Conservation (phyloP, 148 eudicot genomes). For the Limonium bicolor region DNA sequence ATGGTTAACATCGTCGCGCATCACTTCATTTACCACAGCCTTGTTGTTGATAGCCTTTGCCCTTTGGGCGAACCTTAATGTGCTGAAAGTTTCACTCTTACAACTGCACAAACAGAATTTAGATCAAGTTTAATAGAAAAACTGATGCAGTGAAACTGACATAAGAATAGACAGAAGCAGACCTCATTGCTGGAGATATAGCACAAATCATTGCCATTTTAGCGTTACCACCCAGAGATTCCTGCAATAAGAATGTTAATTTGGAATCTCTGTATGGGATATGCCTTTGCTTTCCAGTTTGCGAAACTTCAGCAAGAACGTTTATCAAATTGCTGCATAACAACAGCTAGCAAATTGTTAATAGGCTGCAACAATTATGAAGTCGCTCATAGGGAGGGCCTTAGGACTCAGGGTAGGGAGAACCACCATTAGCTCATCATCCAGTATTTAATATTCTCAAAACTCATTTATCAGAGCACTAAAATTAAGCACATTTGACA, state of each 20-base stretch:
- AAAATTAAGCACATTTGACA: too few species aligned
- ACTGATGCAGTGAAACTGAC: not conserved
- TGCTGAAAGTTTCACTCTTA: slow-evolving; percentile 87
- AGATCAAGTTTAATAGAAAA: not conserved
- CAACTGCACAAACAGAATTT: slow-evolving; percentile 47
- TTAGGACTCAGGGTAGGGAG: too few species aligned
- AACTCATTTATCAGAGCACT: not conserved
- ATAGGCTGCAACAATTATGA: not conserved
- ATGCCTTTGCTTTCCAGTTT: slow-evolving; percentile 94
- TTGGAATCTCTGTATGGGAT: slow-evolving; percentile 95
- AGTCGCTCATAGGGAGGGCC: too few species aligned
- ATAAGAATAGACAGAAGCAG: not conserved
- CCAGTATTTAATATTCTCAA: too few species aligned
- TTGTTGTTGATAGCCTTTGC: slow-evolving; percentile 96
- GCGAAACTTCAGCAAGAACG: slow-evolving; percentile 94
- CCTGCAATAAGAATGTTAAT: slow-evolving; percentile 90
- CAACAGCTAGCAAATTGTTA: slow-evolving; percentile 10
- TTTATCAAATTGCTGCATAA: slow-evolving; percentile 80
- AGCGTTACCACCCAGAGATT: slow-evolving; percentile 98
- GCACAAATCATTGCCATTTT: slow-evolving; percentile 98
- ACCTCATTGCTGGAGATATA: slow-evolving; percentile 86
- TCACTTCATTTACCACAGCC: slow-evolving; percentile 85
- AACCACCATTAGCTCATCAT: too few species aligned
- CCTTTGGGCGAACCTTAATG: slow-evolving; percentile 91
- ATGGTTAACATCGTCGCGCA: slow-evolving; percentile 81